Evolutionary conservation across 306 rosid genomes (phyloP), one percentile per base, ranked within the genome.

Genomic region (Vigna reflexopilosa): DNA sequence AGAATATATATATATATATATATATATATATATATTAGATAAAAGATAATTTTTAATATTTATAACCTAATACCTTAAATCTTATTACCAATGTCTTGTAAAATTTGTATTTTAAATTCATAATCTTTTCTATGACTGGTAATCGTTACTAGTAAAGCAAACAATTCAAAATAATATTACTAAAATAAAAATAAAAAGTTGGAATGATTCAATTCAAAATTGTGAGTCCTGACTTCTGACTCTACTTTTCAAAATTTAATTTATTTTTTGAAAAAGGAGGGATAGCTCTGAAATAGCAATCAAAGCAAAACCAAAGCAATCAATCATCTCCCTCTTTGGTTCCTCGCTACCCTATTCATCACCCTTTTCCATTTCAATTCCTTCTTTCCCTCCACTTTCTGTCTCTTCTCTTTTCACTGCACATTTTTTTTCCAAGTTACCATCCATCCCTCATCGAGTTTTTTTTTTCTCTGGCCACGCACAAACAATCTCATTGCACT

Each of bases 331-430:
- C 47, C 20, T 62, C 50, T 64, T 9, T 64, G 30, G 32, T 65
- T 51, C 50, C 36, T 44, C 10, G 30, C 20, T 44, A 9, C 32
- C 56, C 6, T 24, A 2, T 24, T 8, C 48, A 44, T 9, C 17
- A 50, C n/a, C 67, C 72, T 51, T 32, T 70, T 32, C 9, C 34
- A 51, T 28, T 32, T 51, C 42, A 44, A 3, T 24, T 67, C 56
- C 22, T 67, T 45, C 73, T 67, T 67, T 67, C 56, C 73, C 73
- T 67, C 56, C 73, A 45, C 73, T 67, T 67, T 67, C 56, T 22
- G 22, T 45, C 3, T 6, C 40, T 22, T 47, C 10, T 45, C 40
- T 45, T 47, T 1, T 44, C 54, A 42, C 13, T 20, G 17, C 36
- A 20, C 0, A 28, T 28, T 28, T 28, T 2, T 28, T 30, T 30